phyloP scores from a whole-genome alignment of 2,329 filamentous ascomycete species.

The Microsporum ferrugineum region DNA sequence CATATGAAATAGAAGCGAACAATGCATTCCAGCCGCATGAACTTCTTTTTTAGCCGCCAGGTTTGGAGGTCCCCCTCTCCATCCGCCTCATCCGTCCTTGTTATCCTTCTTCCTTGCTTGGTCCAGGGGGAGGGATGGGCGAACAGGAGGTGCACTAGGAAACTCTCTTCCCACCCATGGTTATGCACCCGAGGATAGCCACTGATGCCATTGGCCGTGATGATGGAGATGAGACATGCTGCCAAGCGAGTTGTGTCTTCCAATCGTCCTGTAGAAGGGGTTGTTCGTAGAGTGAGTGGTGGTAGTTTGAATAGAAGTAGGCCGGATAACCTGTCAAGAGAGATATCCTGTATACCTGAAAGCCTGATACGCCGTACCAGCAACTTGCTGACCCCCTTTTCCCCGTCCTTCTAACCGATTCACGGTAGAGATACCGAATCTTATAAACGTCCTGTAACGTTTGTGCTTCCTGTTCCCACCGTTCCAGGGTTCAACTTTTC shows the following conservation, averaged over 20 bases:
- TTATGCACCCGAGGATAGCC: slow-evolving; percentile 5
- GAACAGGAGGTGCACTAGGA: neutral
- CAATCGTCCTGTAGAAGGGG: neutral
- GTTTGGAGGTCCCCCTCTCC: neutral
- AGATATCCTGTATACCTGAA: neutral
- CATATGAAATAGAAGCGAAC: neutral
- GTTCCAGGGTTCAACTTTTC: neutral
- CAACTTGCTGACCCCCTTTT: neutral
- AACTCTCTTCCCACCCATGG: slow-evolving; percentile 7
- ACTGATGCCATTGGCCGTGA: slow-evolving; percentile 7
- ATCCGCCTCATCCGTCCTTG: neutral
- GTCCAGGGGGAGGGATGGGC: neutral
- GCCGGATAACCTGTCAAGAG: neutral
- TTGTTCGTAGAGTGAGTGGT: neutral
- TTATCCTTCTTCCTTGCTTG: neutral
- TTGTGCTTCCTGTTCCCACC: neutral
- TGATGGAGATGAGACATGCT: slow-evolving; percentile 10
- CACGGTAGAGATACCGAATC: no score
- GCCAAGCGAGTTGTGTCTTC: slow-evolving; percentile 11
- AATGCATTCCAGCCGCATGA: neutral
- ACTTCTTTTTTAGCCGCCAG: neutral
- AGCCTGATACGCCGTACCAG: neutral
- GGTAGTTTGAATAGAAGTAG: neutral
- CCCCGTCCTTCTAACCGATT: neutral
- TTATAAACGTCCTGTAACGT: no score